Percentiles rank a stretch among this genome's conserved stretches.
phyloP scores from a whole-genome alignment of 768 basidiomycete species.

The Nevesoporus exiguus region DNA sequence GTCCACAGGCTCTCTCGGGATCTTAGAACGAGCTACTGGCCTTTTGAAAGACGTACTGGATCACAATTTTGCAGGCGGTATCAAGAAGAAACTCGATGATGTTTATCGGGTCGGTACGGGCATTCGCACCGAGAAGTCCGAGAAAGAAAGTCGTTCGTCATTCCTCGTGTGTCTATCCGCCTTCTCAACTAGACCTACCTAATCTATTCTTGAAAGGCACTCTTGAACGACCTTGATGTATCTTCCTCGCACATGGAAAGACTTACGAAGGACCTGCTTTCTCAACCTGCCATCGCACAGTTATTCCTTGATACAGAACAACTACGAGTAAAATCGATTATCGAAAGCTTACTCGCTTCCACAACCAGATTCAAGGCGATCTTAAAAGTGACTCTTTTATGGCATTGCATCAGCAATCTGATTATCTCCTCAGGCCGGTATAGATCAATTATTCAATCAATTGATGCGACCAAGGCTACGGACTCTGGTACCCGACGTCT shows the following conservation, averaged over 20 bases:
- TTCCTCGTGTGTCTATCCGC: constrained; percentile 67
- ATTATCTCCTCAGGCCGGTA: constrained; percentile 52
- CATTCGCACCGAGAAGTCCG: constrained; percentile 66
- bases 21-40: constrained; percentile 55
- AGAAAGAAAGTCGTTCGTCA: constrained; percentile 71
- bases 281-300: constrained; percentile 55
- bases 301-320: constrained; percentile 64
- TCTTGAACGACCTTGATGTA: constrained; percentile 92
- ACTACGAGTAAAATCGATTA: constrained; percentile 41
- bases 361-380: constrained; percentile 66
- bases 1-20: constrained; percentile 65
- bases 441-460: constrained; percentile 96
- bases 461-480: constrained; percentile 84
- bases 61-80: constrained; percentile 73
- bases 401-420: not conserved
- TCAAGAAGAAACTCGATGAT: constrained; percentile 84
- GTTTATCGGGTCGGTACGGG: constrained; percentile 64
- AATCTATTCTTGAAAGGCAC: constrained; percentile 48
- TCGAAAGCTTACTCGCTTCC: constrained; percentile 51
- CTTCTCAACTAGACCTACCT: not conserved
- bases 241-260: constrained; percentile 88
- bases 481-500: constrained; percentile 79
- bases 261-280: constrained; percentile 62
- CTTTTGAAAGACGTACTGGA: constrained; percentile 76
- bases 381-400: constrained; percentile 56